A percentile compares a stretch with the other conserved stretches of the same genome.
Evolutionary conservation across 129 eudicot genomes (phyloP).

Genomic region (Flaveria trinervia): DNA sequence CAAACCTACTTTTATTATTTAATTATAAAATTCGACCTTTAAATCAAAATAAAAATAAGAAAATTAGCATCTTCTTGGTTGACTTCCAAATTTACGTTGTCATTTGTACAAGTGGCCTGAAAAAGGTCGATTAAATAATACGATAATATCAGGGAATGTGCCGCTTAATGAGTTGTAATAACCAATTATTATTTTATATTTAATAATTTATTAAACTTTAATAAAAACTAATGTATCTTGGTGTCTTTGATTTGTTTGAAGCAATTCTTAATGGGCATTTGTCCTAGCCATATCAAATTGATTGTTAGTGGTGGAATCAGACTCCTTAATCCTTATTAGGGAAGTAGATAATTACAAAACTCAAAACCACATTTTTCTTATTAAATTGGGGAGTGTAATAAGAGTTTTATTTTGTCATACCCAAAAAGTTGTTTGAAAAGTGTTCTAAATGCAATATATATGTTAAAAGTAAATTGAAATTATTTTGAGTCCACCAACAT

Average conservation of each 20-base stretch:
- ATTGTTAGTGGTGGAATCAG: no score
- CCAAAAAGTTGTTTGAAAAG: no score
- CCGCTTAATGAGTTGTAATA: slow-evolving; percentile 5
- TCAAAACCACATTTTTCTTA: no score
- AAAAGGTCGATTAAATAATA: not conserved
- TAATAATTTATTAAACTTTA: not conserved
- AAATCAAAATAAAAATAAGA: not conserved
- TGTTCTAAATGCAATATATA: no score
- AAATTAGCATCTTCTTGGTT: slow-evolving; percentile 12
- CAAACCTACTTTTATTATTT: slow-evolving; percentile 28
- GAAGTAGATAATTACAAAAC: no score
- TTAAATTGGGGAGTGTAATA: no score
- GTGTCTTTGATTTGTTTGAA: not conserved
- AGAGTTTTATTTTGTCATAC: no score
- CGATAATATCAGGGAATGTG: not conserved
- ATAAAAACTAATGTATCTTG: not conserved
- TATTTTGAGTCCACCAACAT: no score
- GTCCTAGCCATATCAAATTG: not conserved
- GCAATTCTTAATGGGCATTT: not conserved
- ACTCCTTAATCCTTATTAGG: no score
- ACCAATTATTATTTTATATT: not conserved
- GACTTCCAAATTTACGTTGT: slow-evolving; percentile 27
- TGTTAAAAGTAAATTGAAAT: no score
- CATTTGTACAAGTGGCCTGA: slow-evolving; percentile 25
- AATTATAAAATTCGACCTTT: slow-evolving; percentile 9